Conservation (phyloP, 371 early-diverging fungal genomes). For the Zychaea mexicana region DNA sequence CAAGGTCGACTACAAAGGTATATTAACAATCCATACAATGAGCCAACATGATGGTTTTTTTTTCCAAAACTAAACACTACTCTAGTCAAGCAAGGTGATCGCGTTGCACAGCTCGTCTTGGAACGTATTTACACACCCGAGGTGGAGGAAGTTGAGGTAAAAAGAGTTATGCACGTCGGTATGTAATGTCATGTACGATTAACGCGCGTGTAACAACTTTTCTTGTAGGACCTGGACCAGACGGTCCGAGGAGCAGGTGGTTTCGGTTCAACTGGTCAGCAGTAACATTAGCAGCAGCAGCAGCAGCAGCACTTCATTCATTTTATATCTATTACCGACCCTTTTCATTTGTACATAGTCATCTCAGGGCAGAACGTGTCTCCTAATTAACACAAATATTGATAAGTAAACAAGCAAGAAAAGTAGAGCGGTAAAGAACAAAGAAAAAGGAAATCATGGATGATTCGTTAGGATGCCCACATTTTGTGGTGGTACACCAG, state of each 20-base stretch:
- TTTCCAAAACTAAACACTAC: constrained; percentile 34
- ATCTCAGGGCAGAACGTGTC: too few species aligned
- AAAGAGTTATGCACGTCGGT: not conserved
- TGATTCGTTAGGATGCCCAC: too few species aligned
- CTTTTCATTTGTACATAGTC: constrained; percentile 5
- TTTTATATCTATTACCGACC: not conserved
- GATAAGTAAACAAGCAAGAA: too few species aligned
- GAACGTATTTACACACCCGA: constrained; percentile 86
- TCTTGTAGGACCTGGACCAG: constrained; percentile 68
- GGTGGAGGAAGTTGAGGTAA: constrained; percentile 76
- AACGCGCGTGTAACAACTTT: not conserved
- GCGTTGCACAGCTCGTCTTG: constrained; percentile 96
- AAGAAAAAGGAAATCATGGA: too few species aligned
- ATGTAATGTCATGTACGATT: not conserved
- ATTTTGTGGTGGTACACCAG: too few species aligned
- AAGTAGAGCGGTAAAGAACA: too few species aligned
- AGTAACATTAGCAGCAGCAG: constrained; percentile 13
- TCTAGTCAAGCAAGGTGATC: constrained; percentile 86
- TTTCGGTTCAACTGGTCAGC: constrained; percentile 93
- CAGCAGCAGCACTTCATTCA: not conserved
- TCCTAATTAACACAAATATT: too few species aligned
- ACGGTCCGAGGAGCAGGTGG: constrained; percentile 89
- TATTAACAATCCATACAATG: constrained; percentile 47
- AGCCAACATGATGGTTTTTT: constrained; percentile 49
- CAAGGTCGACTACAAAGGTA: constrained; percentile 75